Evolutionary conservation across 2,329 filamentous ascomycete genomes (phyloP).

Genomic region (Colletotrichum tropicicola): DNA sequence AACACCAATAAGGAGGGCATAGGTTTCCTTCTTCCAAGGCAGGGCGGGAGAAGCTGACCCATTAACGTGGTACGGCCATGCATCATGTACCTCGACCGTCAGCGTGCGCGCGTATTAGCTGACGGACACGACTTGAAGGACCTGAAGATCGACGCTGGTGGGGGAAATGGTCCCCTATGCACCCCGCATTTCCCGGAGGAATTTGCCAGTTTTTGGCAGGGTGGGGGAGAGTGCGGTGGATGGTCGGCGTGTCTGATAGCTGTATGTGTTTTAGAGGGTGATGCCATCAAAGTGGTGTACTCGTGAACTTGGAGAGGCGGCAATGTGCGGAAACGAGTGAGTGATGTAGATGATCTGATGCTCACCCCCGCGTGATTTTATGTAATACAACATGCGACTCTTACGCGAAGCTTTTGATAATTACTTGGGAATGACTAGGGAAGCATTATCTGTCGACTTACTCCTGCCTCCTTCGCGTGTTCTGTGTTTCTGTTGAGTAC

Average conservation of each 20-base stretch:
- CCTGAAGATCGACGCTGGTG: not conserved
- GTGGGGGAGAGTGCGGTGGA: too few relatives aligned
- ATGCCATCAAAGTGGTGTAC: not conserved
- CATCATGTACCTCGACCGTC: too few relatives aligned
- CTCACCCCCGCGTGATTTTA: not conserved
- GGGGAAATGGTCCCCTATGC: not conserved
- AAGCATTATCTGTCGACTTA: too few relatives aligned
- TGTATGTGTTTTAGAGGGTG: not conserved
- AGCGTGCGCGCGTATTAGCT: not conserved
- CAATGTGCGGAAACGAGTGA: not conserved
- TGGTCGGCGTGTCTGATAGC: too few relatives aligned
- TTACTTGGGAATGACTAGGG: too few relatives aligned
- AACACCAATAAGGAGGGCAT: too few relatives aligned
- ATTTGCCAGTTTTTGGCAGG: not conserved
- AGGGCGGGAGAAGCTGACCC: too few relatives aligned
- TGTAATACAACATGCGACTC: not conserved
- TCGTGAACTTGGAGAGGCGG: too few relatives aligned
- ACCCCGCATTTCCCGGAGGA: slow-evolving; percentile 9
- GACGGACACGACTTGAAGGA: not conserved
- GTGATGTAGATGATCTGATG: not conserved
- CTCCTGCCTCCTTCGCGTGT: too few relatives aligned
- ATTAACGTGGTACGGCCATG: too few relatives aligned
- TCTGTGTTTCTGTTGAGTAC: too few relatives aligned
- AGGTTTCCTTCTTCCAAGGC: too few relatives aligned
- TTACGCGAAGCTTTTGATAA: not conserved